Conservation (phyloP, 2,329 filamentous ascomycete genomes). For the Thielaviopsis punctulata region DNA sequence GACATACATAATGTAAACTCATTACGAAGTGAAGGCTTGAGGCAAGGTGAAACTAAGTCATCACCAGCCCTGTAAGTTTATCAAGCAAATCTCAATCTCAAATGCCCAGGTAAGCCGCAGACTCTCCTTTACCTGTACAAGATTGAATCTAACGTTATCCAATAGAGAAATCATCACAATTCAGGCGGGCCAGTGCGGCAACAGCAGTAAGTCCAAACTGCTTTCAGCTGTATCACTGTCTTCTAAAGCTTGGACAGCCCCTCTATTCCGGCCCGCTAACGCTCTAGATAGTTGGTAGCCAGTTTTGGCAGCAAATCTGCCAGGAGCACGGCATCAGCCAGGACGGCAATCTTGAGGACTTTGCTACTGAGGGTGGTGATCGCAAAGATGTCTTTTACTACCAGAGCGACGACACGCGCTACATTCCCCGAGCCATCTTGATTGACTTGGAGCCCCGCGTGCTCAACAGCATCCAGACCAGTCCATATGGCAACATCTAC, state of each 20-base stretch:
- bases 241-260: conserved; percentile 8
- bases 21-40: background rate
- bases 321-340: conserved; percentile 96
- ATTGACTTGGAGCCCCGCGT: conserved; percentile 91
- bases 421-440: conserved; percentile 89
- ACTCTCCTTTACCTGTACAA: background rate
- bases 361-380: conserved; percentile 92
- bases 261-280: conserved; percentile 8
- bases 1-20: background rate
- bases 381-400: conserved; percentile 99
- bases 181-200: conserved; percentile 97
- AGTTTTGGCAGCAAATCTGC: conserved; percentile 98
- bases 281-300: conserved; percentile 63
- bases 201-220: conserved; percentile 63
- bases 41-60: background rate
- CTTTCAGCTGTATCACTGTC: conserved; percentile 13
- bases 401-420: conserved; percentile 95
- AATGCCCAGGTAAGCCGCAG: conserved; percentile 13
- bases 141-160: background rate
- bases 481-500: conserved; percentile 96
- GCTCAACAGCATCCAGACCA: conserved; percentile 80
- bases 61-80: background rate
- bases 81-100: too few relatives aligned
- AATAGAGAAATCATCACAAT: conserved; percentile 95
- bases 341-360: conserved; percentile 92